Conservation (phyloP, 345 rosid species). For the Salix caprea region DNA sequence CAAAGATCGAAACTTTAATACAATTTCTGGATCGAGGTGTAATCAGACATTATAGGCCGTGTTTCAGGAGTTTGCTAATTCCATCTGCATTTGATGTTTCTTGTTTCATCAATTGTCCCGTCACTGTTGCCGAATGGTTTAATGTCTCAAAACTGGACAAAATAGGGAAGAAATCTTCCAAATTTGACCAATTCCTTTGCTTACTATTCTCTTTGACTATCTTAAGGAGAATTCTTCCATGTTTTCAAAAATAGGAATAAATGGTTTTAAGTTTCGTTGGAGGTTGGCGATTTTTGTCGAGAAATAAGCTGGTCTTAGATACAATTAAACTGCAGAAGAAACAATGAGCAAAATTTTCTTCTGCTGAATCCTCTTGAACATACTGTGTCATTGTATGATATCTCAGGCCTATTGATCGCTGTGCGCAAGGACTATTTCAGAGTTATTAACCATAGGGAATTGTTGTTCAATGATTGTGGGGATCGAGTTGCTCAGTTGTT, state of each 20-base stretch:
- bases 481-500: constrained; percentile 94
- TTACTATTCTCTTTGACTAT: background rate
- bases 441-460: constrained; percentile 17
- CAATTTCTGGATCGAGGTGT: background rate
- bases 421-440: constrained; percentile 18
- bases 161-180: background rate
- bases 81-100: background rate
- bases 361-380: background rate
- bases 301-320: too few species aligned
- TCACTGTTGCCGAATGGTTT: background rate
- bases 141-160: background rate
- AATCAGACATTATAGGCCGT: background rate
- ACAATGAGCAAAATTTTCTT: too few species aligned
- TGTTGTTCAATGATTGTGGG: constrained; percentile 80
- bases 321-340: background rate
- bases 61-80: background rate
- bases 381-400: background rate
- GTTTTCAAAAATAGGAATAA: background rate
- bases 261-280: background rate
- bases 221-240: background rate
- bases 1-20: background rate
- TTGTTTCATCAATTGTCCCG: background rate
- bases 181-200: background rate
- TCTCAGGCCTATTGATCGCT: constrained; percentile 13
- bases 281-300: too few species aligned